A percentile compares a stretch with the other conserved stretches of the same genome.
Evolutionary conservation across 345 rosid genomes (phyloP).

Genomic region (Mangifera indica): DNA sequence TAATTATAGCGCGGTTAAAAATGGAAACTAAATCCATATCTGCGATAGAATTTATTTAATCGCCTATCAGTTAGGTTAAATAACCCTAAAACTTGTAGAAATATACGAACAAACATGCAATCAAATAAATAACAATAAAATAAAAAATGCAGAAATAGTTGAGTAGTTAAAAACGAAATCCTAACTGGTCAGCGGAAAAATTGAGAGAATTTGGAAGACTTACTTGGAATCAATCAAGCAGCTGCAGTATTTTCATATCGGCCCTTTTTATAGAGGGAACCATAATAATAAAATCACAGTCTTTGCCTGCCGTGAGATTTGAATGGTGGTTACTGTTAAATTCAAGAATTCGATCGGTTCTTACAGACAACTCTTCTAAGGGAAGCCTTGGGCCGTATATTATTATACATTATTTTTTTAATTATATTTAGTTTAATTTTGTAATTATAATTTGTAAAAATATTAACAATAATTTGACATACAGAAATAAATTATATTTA

Average conservation of each 20-base stretch:
- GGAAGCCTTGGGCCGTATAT: not conserved
- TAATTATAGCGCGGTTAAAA: not conserved
- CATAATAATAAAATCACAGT: not conserved
- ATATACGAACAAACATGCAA: no score
- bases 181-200: not conserved
- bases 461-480: no score
- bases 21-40: not conserved
- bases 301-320: not conserved
- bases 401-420: no score
- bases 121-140: no score
- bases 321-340: constrained; percentile 10
- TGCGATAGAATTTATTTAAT: not conserved
- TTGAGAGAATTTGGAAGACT: not conserved
- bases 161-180: not conserved
- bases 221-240: not conserved
- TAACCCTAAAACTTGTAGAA: not conserved
- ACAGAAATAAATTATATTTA: no score
- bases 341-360: not conserved
- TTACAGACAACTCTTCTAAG: not conserved
- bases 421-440: no score
- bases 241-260: no score
- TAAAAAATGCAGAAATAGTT: no score
- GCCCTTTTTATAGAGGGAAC: not conserved
- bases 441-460: no score
- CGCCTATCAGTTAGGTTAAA: not conserved